A percentile compares a stretch with the other conserved stretches of the same genome.
phyloP scores from a whole-genome alignment of 352 stramenopile species.

The Blastocystis sp. region DNA sequence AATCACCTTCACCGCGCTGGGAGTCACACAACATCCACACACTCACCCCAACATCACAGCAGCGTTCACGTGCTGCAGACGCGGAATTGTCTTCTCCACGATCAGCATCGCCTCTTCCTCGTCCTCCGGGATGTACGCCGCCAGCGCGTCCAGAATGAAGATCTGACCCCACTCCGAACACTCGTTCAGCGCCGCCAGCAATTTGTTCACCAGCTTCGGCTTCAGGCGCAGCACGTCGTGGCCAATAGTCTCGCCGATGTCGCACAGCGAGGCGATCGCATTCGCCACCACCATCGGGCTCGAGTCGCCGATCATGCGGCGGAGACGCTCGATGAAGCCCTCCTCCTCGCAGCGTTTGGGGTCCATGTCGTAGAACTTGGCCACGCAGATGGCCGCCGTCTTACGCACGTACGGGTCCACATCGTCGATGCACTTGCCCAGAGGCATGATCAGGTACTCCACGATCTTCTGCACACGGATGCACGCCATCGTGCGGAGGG shows the following conservation, averaged over 20 bases:
- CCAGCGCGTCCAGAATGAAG: constrained; percentile 93
- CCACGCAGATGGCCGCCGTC: constrained; percentile 95
- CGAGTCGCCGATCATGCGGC: constrained; percentile 51
- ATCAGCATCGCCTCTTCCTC: constrained; percentile 93
- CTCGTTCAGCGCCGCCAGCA: constrained; percentile 96
- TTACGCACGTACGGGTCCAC: constrained; percentile 96
- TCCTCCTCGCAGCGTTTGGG: constrained; percentile 90
- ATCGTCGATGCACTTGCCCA: constrained; percentile 59
- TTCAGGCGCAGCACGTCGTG: constrained; percentile 90
- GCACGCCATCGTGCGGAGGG: constrained; percentile 97
- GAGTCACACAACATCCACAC: neutral
- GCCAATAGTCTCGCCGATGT: constrained; percentile 92
- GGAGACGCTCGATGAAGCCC: constrained; percentile 81
- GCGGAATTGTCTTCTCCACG: constrained; percentile 93
- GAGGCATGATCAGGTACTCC: constrained; percentile 88
- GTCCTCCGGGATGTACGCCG: constrained; percentile 87
- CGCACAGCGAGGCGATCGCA: constrained; percentile 89
- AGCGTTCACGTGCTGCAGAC: constrained; percentile 96
- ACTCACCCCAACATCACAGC: constrained; percentile 87
- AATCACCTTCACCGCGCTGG: constrained; percentile 88
- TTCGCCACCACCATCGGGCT: constrained; percentile 83
- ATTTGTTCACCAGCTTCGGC: constrained; percentile 78
- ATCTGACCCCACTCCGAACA: constrained; percentile 99
- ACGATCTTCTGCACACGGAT: constrained; percentile 98
- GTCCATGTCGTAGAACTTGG: constrained; percentile 98